Conservation (phyloP, 2,329 filamentous ascomycete species). For the Aspergillus viridinutans region DNA sequence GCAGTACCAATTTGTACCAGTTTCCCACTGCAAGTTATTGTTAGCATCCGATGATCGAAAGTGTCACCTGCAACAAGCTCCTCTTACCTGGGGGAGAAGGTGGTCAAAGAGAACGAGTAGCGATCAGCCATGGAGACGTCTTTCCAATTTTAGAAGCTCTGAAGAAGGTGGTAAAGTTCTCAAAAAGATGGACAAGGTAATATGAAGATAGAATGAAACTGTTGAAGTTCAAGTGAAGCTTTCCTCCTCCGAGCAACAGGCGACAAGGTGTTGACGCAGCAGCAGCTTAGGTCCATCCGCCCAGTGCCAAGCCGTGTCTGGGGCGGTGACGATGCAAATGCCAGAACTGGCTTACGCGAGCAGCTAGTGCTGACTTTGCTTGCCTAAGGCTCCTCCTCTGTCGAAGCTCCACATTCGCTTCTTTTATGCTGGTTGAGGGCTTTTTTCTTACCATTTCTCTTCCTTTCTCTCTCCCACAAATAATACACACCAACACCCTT, state of each 20-base stretch:
- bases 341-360: slow-evolving; percentile 13
- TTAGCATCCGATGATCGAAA: slow-evolving; percentile 40
- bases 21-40: slow-evolving; percentile 68
- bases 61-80: slow-evolving; percentile 29
- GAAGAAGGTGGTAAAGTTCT: background rate
- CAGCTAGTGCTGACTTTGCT: slow-evolving; percentile 14
- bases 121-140: slow-evolving; percentile 77
- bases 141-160: slow-evolving; percentile 15
- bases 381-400: slow-evolving; percentile 7
- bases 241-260: slow-evolving; percentile 21
- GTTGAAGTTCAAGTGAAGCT: slow-evolving; percentile 28
- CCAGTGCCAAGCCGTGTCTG: slow-evolving; percentile 10
- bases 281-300: slow-evolving; percentile 5
- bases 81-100: slow-evolving; percentile 87
- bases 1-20: slow-evolving; percentile 89
- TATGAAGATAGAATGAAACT: slow-evolving; percentile 8
- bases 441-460: slow-evolving; percentile 6
- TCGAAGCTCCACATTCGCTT: slow-evolving; percentile 1
- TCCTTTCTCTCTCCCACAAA: slow-evolving; percentile 1
- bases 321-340: slow-evolving; percentile 9
- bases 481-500: background rate
- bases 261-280: slow-evolving; percentile 34
- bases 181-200: slow-evolving; percentile 3
- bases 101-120: slow-evolving; percentile 99
- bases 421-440: background rate